Evolutionary conservation across 2,329 filamentous ascomycete species (phyloP), one percentile per base, ranked within the genome.

Genomic region (Xylaria sp.): DNA sequence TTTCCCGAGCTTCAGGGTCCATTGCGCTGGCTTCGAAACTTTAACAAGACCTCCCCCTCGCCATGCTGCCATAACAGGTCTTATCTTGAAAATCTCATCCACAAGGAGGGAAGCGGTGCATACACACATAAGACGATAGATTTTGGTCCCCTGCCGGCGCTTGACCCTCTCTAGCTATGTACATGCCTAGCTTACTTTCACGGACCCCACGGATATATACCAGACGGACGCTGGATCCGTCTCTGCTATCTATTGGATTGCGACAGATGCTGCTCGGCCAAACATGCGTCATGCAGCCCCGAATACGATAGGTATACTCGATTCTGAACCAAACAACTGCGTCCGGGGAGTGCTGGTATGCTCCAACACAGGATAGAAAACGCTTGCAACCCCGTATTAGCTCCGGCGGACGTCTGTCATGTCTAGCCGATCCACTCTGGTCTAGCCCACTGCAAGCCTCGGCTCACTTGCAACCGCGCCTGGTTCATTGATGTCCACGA

Each of bases 201-300:
- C 29, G 29, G 29, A 13, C 16, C 11, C 29, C 16, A 6, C 29
- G 49, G 38, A 39, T 48, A 44, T 41, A 20, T 49, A 34, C 51
- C 46, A 46, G 53, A 44, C 56, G 46, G 41, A 39, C 40, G 50
- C 20, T 17, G 50, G 20, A n/a, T 48, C 39, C 29, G 24, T 46
- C 38, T 40, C 40, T 50, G 18, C 42, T 29, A 48, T 39, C 43
- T 38, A 34, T 34, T 34, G 29, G 29, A 6, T 34, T 7, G 11
- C 9, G 16, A 13, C 16, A 34, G 29, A 13, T 51, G 7, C 7
- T 19, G 13, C 24, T 42, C 19, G 17, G 19, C 20, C 21, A 41
- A 50, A 39, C 47, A 49, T 57, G 46, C 54, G 54, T 44, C 39
- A 4, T 44, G 34, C 24, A 52, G 40, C 26, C n/a, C 37, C 22